A percentile compares a stretch with the other conserved stretches of the same genome.
Conservation (phyloP, 441 rosid species). For the Aquilaria agallochum region DNA sequence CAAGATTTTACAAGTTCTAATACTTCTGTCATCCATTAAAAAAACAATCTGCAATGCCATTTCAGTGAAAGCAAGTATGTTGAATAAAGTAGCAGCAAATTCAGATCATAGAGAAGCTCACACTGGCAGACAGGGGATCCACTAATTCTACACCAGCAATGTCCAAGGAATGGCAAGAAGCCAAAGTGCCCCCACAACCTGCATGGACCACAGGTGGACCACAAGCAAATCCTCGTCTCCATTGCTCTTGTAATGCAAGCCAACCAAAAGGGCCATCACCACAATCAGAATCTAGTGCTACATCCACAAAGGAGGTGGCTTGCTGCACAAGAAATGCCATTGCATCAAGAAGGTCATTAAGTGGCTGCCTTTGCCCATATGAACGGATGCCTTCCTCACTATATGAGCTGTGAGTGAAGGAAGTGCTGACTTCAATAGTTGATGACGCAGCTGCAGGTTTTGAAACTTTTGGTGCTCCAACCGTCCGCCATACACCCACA, state of each 20-base stretch:
- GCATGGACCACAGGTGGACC: conserved; percentile 99
- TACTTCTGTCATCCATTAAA: no score
- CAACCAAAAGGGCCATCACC: conserved; percentile 97
- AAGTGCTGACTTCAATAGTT: conserved; percentile 68
- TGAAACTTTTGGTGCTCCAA: conserved; percentile 78
- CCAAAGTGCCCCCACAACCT: conserved; percentile 98
- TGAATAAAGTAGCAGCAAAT: background rate
- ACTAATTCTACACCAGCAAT: conserved; percentile 92
- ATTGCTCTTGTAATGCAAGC: conserved; percentile 99
- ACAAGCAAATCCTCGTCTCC: conserved; percentile 96
- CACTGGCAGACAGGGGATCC: conserved; percentile 98
- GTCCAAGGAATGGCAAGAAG: conserved; percentile 97
- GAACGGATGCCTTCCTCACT: conserved; percentile 79
- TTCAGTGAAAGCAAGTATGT: no score
- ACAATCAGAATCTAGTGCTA: conserved; percentile 90
- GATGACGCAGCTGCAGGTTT: conserved; percentile 57
- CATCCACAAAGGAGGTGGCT: conserved; percentile 97
- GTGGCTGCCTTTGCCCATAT: conserved; percentile 90
- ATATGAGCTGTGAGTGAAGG: conserved; percentile 71
- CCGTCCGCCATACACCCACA: conserved; percentile 99
- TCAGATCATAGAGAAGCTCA: conserved; percentile 36
- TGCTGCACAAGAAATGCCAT: conserved; percentile 92
- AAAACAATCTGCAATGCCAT: no score
- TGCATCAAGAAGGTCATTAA: conserved; percentile 95
- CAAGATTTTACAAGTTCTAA: no score